Percentiles rank a stretch among this genome's conserved stretches.
Evolutionary conservation across 345 rosid species (phyloP).

Genomic region (Eucalyptus dawsonii): DNA sequence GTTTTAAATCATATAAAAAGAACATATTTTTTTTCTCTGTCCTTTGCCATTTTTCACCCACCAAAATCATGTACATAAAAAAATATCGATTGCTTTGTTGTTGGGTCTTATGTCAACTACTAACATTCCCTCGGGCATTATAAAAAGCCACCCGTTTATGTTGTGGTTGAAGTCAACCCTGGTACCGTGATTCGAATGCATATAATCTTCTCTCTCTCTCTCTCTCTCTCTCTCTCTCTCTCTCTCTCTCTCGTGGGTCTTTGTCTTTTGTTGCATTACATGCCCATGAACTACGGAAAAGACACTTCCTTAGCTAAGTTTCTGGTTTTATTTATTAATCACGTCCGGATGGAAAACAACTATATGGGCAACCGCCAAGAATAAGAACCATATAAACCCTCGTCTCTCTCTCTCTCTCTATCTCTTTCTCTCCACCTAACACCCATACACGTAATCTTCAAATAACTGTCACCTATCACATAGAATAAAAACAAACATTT

Average conservation of each 20-base stretch:
- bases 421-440: background rate
- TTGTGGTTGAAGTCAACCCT: background rate
- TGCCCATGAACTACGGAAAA: background rate
- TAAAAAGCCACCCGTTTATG: background rate
- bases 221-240: background rate
- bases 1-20: background rate
- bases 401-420: too few relatives aligned
- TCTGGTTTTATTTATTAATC: background rate
- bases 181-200: background rate
- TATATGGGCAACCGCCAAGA: background rate
- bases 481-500: background rate
- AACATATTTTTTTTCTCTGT: background rate
- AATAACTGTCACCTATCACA: background rate
- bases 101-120: background rate
- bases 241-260: background rate
- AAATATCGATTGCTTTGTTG: background rate
- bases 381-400: background rate
- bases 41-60: background rate
- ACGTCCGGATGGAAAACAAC: background rate
- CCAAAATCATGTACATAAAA: background rate
- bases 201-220: background rate
- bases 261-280: background rate
- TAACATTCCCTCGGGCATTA: background rate
- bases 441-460: slow-evolving; percentile 6
- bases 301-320: background rate